Base-by-base conservation (phyloP, 805 yeast genomes). In the Candida easanensis region DNA sequence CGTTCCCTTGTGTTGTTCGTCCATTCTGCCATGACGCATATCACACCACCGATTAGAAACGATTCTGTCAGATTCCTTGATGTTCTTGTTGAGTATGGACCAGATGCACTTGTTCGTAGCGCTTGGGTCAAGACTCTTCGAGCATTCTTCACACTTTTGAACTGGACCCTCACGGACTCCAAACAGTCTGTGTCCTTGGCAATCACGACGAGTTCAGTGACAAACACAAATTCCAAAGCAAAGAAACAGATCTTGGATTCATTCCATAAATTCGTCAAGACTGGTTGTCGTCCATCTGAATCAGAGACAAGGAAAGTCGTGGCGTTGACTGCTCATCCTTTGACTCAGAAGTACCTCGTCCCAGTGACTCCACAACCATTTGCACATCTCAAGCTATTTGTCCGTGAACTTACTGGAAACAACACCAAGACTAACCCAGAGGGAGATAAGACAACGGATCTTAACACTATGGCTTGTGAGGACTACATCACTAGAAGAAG, bases 1-100 rank as follows among this genome's bases (percentile, higher is more conserved):
- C 66, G 79, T 48, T 64, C 74, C 17, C 58, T 84, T 42, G 73
- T 85, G n/a, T 70, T 91, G 23, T 90, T 84, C 60, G 71, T 91
- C 15, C 85, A 84, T 53, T 83, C 91, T 40, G 95, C 96, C 3
- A 91, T 93, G 97, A 85, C 97, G 15, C 97, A 93, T 61, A 84
- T 93, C 32, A 76, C 76, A 23, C 81, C 88, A 1, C 80, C 79
- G 4, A 80, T 93, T 21, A 75, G 96, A 42, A 76, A 78, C 35
- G 89, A 86, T 46, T 79, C 95, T 2, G 77, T 91, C 0, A 77
- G 74, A 45, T 86, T 84, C 53, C 65, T 90, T 20, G 69, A 73
- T 31, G 70, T 81, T 3, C 59, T 89, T 41, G 60, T 88, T n/a
- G 68, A 73, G 35, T 65, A 72, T 42, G 76, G 81, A 20, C 70